phyloP scores from a whole-genome alignment of 106 monocot genomes.

The Ottelia alismoides region DNA sequence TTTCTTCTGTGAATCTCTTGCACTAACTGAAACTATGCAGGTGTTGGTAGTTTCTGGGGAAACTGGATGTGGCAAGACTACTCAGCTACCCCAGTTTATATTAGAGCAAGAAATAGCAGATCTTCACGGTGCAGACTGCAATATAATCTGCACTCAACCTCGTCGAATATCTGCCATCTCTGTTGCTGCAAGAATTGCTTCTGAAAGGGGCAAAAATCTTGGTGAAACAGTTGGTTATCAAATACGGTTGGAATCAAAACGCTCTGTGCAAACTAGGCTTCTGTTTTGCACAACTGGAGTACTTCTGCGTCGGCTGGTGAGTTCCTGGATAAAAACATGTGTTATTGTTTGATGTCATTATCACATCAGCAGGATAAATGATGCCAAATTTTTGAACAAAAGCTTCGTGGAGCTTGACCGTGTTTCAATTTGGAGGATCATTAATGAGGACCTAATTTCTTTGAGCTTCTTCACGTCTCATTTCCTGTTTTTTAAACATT shows the following conservation, averaged over 20 bases:
- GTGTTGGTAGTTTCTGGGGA: conserved; percentile 95
- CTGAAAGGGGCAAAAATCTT: conserved; percentile 87
- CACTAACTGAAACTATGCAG: conserved; percentile 31
- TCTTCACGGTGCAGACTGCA: conserved; percentile 86
- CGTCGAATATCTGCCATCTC: conserved; percentile 99
- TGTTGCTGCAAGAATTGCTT: conserved; percentile 85
- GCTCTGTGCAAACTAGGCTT: conserved; percentile 69
- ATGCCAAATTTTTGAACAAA: too few relatives aligned
- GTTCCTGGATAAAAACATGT: too few relatives aligned
- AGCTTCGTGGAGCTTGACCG: too few relatives aligned
- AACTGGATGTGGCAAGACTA: conserved; percentile 99
- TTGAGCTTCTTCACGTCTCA: too few relatives aligned
- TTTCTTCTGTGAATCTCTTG: too few relatives aligned
- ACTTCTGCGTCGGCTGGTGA: conserved; percentile 78
- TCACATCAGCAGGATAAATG: too few relatives aligned
- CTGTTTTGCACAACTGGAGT: conserved; percentile 98
- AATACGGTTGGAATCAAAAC: conserved; percentile 83
- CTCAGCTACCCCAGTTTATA: conserved; percentile 94
- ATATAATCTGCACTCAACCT: conserved; percentile 92
- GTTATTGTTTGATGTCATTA: too few relatives aligned
- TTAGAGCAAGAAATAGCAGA: conserved; percentile 80
- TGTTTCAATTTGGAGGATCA: too few relatives aligned
- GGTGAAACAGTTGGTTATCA: conserved; percentile 95
- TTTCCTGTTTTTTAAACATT: too few relatives aligned
- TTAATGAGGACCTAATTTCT: too few relatives aligned